Percentiles rank a stretch among this genome's conserved stretches.
These are phyloP conservation scores for Ilyonectria mors-panacis DNA, from an alignment of 2,329 filamentous ascomycete genomes.

Conservation along the genomic window DNA sequence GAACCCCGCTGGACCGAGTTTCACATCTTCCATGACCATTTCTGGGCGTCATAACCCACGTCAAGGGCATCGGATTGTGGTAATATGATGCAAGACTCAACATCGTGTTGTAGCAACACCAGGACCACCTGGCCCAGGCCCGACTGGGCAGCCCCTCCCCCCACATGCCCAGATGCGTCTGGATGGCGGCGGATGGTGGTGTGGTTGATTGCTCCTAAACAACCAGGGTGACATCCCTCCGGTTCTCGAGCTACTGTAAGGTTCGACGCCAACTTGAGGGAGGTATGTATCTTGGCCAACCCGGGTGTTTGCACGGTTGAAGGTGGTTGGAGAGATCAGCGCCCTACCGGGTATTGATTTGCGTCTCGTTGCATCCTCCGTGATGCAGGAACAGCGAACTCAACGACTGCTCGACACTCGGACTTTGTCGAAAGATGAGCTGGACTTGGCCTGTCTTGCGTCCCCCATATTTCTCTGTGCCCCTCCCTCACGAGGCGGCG, in stretches of 20 bases:
- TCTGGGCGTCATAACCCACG: slow-evolving; percentile 36
- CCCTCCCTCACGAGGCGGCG: slow-evolving; percentile 22
- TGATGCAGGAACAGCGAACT: slow-evolving; percentile 20
- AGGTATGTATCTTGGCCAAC: slow-evolving; percentile 12
- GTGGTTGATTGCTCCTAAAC: slow-evolving; percentile 31
- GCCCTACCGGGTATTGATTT: slow-evolving; percentile 8
- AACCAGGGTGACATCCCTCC: slow-evolving; percentile 19
- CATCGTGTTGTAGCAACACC: slow-evolving; percentile 37
- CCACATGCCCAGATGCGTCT: slow-evolving; percentile 31
- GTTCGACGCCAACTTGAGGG: slow-evolving; percentile 29
- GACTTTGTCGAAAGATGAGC: background rate
- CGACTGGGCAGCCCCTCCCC: slow-evolving; percentile 34
- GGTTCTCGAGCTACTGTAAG: slow-evolving; percentile 29
- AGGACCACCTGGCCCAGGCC: slow-evolving; percentile 26
- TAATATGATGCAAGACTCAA: slow-evolving; percentile 42
- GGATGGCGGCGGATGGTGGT: slow-evolving; percentile 31
- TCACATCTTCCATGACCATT: slow-evolving; percentile 38
- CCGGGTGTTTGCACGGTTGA: slow-evolving; percentile 4
- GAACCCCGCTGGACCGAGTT: slow-evolving; percentile 18
- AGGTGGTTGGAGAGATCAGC: slow-evolving; percentile 14
- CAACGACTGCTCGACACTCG: background rate
- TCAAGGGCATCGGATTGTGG: slow-evolving; percentile 23
- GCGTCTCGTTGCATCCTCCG: slow-evolving; percentile 3
- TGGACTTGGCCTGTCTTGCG: background rate
- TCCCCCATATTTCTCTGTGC: slow-evolving; percentile 5